A percentile compares a stretch with the other conserved stretches of the same genome.
phyloP scores from a whole-genome alignment of 2,329 filamentous ascomycete genomes.

The Aureobasidium sp. region DNA sequence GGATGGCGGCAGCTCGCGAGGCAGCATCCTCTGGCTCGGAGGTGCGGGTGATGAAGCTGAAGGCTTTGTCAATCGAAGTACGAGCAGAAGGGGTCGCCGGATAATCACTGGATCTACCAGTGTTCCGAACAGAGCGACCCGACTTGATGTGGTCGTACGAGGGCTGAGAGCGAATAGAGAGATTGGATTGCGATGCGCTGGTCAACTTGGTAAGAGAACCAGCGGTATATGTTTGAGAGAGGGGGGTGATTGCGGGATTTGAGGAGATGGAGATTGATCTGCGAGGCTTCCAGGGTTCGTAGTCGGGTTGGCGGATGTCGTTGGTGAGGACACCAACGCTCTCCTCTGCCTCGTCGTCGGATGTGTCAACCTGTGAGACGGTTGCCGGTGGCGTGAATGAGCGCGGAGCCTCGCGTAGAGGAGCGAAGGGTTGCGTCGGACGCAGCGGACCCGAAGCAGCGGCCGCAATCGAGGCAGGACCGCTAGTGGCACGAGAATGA shows the following conservation, averaged over 20 bases:
- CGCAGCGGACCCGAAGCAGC: constrained; percentile 38
- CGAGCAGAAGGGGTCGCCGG: constrained; percentile 45
- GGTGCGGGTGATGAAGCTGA: constrained; percentile 42
- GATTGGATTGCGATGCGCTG: constrained; percentile 47
- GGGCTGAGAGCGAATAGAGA: constrained; percentile 36
- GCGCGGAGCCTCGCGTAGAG: constrained; percentile 45
- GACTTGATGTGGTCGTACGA: constrained; percentile 15
- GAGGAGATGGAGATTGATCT: constrained; percentile 40
- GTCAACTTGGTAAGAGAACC: constrained; percentile 41
- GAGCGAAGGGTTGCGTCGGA: constrained; percentile 46
- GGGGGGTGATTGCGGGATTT: constrained; percentile 21
- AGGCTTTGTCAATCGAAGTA: constrained; percentile 51
- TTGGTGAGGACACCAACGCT: constrained; percentile 39
- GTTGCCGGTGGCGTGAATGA: constrained; percentile 49
- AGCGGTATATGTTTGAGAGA: constrained; percentile 29
- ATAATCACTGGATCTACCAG: constrained; percentile 43
- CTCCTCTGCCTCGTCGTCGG: constrained; percentile 37
- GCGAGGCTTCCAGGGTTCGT: constrained; percentile 31
- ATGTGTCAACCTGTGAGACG: constrained; percentile 43
- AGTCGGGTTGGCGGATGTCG: constrained; percentile 34
- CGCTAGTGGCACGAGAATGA: constrained; percentile 49
- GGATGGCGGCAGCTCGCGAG: constrained; percentile 49
- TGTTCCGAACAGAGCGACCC: constrained; percentile 42
- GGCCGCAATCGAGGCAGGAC: constrained; percentile 45
- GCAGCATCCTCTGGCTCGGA: constrained; percentile 35